Evolutionary conservation across 345 rosid genomes (phyloP).

Genomic region (Arabidopsis thaliana): DNA sequence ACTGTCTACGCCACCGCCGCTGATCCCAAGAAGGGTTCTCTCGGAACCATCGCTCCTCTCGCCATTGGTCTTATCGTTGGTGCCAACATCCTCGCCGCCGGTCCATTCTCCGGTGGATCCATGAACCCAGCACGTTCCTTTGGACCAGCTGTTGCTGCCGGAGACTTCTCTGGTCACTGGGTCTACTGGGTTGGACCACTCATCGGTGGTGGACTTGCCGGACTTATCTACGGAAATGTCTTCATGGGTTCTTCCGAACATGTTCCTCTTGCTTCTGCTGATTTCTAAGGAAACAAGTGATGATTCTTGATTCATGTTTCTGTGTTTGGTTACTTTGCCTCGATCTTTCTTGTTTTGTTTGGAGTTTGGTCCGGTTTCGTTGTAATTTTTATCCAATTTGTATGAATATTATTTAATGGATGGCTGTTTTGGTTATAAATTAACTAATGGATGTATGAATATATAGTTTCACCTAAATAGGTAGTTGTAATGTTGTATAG

Average conservation of each 20-base stretch:
- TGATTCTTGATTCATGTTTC: constrained; percentile 35
- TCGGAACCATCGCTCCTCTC: constrained; percentile 87
- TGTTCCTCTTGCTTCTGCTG: constrained; percentile 48
- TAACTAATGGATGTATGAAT: background rate
- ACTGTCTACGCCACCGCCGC: constrained; percentile 95
- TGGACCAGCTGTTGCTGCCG: constrained; percentile 89
- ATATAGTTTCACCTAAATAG: background rate
- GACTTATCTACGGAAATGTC: constrained; percentile 69
- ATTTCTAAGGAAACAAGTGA: constrained; percentile 34
- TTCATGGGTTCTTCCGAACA: constrained; percentile 62
- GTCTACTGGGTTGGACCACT: constrained; percentile 96
- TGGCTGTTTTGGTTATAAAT: background rate
- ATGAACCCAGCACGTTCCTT: constrained; percentile 99
- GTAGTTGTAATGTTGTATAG: constrained; percentile 7
- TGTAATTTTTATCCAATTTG: constrained; percentile 30
- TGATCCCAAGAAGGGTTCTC: constrained; percentile 91
- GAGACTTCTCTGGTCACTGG: constrained; percentile 89
- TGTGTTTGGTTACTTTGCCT: constrained; percentile 26
- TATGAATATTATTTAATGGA: constrained; percentile 35
- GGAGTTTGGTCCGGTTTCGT: constrained; percentile 7
- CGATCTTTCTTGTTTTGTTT: constrained; percentile 17
- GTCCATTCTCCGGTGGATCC: constrained; percentile 96
- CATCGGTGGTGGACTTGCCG: constrained; percentile 88
- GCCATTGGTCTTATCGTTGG: constrained; percentile 96
- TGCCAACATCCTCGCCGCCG: constrained; percentile 93